Base-by-base conservation (phyloP, 75 land plant species). In the Adiantum capillusveneris region DNA sequence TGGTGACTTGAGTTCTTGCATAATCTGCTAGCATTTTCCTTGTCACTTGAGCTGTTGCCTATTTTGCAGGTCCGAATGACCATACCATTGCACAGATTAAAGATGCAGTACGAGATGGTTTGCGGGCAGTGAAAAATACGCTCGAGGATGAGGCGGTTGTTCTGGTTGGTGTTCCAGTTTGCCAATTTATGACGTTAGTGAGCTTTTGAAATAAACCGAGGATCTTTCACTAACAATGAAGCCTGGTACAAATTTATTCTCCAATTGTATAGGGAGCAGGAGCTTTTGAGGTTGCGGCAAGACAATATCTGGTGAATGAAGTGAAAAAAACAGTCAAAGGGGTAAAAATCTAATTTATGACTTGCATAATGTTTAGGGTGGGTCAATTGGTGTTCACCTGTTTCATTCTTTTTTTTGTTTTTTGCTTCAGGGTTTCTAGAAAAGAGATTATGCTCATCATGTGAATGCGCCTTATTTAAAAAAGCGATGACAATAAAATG, bases 61-160 rank as follows among this genome's bases (percentile, higher is more conserved):
- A n/a, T n/a, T n/a, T 61, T 29, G 31, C 44, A 91, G 99, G 99
- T 44, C 99, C 96, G 6, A 88, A 95, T 76, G 96, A 95, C 66
- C 96, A 95, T 44, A 95, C 96, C n/a, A 95, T 95, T 75, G 99
- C 96, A 30, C 96, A 95, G 63, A 95, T 95, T 19, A 95, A 95
- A 76, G 99, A 95, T 86, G 99, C 99, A 41, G 82, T 95, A 18
- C 90, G 96, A 58, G 99, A 95, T 76, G 99, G 99, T 3, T 58
- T 90, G 44, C 76, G 96, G 53, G 65, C 99, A 31, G 99, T 95
- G 0, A 95, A 95, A 59, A 90, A 95, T 58, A 90, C 96, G 1
- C 70, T 95, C 50, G 99, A 95, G 72, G 99, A 95, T 69, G 88
- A 86, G 75, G 79, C 96, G 17, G 76, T 95, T 63, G 71, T 95